These are phyloP conservation scores for Cercospora sp. DNA, from an alignment of 2,329 filamentous ascomycete genomes.

Conservation along the genomic window DNA sequence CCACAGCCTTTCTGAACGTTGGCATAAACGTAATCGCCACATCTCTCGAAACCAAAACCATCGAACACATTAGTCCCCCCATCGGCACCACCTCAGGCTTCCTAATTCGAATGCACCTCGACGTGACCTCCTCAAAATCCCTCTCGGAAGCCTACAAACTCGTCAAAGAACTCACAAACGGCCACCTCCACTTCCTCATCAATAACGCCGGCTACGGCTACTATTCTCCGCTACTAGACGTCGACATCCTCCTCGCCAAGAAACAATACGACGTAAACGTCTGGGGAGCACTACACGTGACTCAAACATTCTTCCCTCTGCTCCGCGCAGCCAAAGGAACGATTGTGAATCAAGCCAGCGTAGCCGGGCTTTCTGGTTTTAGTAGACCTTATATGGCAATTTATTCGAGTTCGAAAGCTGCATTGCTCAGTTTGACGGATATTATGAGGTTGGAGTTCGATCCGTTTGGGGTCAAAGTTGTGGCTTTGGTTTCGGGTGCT, in stretches of 20 bases:
- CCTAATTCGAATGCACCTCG: slow-evolving; percentile 40
- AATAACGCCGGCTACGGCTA: slow-evolving; percentile 50
- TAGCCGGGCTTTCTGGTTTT: slow-evolving; percentile 28
- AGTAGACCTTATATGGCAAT: slow-evolving; percentile 35
- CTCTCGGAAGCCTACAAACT: slow-evolving; percentile 39
- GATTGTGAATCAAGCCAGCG: slow-evolving; percentile 44
- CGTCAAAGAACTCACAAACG: slow-evolving; percentile 35
- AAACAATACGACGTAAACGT: slow-evolving; percentile 54
- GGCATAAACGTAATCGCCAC: slow-evolving; percentile 50
- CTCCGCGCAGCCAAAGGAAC: slow-evolving; percentile 41
- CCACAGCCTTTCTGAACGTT: slow-evolving; percentile 47
- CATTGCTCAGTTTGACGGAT: slow-evolving; percentile 28
- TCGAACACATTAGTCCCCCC: slow-evolving; percentile 17
- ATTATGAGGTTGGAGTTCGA: slow-evolving; percentile 34
- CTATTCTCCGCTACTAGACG: slow-evolving; percentile 34
- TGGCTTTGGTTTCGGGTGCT: slow-evolving; percentile 14
- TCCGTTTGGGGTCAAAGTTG: slow-evolving; percentile 37
- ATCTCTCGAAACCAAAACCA: slow-evolving; percentile 35
- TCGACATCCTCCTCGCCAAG: slow-evolving; percentile 46
- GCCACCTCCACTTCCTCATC: slow-evolving; percentile 49
- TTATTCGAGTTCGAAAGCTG: slow-evolving; percentile 39
- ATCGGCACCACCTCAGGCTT: slow-evolving; percentile 20
- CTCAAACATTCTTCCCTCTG: slow-evolving; percentile 51
- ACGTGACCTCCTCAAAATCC: slow-evolving; percentile 44
- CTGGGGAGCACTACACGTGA: slow-evolving; percentile 43